A percentile compares a stretch with the other conserved stretches of the same genome.
These are phyloP conservation scores for Isatis tinctoria DNA, from an alignment of 345 rosid genomes.

Conservation along the genomic window DNA sequence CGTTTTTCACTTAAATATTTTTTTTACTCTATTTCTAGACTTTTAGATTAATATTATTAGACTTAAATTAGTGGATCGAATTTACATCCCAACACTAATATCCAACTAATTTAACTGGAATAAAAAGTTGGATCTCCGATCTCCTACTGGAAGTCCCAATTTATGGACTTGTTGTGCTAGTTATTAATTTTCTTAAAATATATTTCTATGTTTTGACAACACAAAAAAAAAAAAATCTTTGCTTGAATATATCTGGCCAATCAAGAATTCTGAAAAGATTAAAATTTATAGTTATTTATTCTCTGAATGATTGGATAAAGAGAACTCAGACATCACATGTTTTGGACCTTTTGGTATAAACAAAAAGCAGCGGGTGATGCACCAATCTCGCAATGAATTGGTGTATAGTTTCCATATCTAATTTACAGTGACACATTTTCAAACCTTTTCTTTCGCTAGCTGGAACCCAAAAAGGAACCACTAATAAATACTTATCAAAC, in stretches of 20 bases:
- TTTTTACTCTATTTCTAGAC: no score
- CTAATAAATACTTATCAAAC: background rate
- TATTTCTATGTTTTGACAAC: no score
- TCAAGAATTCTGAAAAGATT: background rate
- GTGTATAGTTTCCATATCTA: background rate
- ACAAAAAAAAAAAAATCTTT: no score
- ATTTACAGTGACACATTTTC: slow-evolving; percentile 3
- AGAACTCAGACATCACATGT: slow-evolving; percentile 1
- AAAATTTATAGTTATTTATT: background rate
- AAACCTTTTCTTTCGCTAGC: slow-evolving; percentile 8
- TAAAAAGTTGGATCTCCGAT: no score
- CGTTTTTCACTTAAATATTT: no score
- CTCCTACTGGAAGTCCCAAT: no score
- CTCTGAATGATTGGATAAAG: slow-evolving; percentile 9
- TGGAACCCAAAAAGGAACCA: slow-evolving; percentile 12
- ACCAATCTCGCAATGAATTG: slow-evolving; percentile 31
- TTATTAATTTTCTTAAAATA: no score
- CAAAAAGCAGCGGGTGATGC: slow-evolving; percentile 11
- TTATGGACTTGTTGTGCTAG: no score
- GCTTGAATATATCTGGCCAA: background rate
- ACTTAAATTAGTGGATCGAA: no score
- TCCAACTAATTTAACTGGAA: no score
- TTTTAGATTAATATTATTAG: no score
- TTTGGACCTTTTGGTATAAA: background rate
- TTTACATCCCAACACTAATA: no score